Conservation (phyloP, 116 monocot species). For the Posidonia oceanica region DNA sequence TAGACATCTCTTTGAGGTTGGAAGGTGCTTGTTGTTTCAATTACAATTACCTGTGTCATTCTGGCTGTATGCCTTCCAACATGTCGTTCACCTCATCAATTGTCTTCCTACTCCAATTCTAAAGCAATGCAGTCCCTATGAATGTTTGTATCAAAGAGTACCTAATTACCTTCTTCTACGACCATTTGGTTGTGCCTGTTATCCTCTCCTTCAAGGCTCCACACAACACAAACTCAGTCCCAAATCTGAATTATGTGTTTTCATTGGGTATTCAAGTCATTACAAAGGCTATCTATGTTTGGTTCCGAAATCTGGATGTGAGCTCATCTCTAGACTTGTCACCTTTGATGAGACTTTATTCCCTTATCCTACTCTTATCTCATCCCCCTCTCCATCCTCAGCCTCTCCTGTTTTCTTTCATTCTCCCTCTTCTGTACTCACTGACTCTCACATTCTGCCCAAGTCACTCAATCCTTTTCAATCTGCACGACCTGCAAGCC, state of each 20-base stretch:
- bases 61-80: background rate
- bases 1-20: background rate
- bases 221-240: background rate
- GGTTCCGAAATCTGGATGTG: no score
- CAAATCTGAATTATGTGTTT: conserved; percentile 1
- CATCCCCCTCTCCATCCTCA: no score
- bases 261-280: background rate
- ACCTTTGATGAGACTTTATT: no score
- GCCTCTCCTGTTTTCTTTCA: no score
- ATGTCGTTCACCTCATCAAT: background rate
- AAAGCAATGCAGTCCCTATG: background rate
- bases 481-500: no score
- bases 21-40: background rate
- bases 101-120: background rate
- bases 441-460: no score
- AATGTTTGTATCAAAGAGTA: background rate
- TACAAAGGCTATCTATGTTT: background rate
- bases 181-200: background rate
- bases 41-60: background rate
- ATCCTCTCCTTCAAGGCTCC: background rate
- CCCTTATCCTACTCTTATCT: no score
- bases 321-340: no score
- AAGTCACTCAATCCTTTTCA: no score
- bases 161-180: background rate
- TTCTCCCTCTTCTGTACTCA: no score